Base-by-base conservation (phyloP, 108 stramenopile species). In the Cyclotella kingstonii region DNA sequence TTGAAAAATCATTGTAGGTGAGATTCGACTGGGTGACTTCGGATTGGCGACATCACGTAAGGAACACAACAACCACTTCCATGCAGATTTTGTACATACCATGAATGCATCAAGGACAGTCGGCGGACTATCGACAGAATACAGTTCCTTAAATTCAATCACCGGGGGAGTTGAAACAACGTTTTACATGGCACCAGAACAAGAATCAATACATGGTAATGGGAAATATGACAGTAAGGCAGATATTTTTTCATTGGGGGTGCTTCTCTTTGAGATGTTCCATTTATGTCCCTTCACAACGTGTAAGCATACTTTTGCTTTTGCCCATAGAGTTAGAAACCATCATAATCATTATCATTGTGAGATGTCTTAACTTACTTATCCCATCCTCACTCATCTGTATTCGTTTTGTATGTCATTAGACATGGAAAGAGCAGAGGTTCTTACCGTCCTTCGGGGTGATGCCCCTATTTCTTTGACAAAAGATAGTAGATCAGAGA, bases 161-260 rank as follows among this genome's bases (percentile, higher is more conserved):
- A 92, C 91, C 23, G 84, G 84, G 19, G 91, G 91, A 27, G 91
- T 92, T 23, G 91, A 87, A 6, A 91, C 90, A 7, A 78, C 84
- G 10, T 74, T 85, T 57, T 86, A 86, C 50, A 62, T 80, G 34
- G 85, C 88, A 7, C 88, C 88, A 15, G 88, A 86, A 45, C 85
- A 86, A 28, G 66, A 53, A 54, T 38, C 43, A 6, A 53, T 45
- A 17, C 70, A 70, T 48, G 69, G 70, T 26, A 60, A 70, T 29
- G 46, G 49, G 11, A 60, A 80, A 9, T 92, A 92, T 41, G 83
- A 76, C 48, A 59, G 81, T n/a, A 77, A 87, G 44, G 87, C 85
- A 1, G 90, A 92, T 42, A 92, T 92, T n/a, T 92, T 84, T 57
- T 79, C 80, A 12, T 56, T 92, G 12, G 90, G 90, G 9, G 76